phyloP scores from a whole-genome alignment of 768 basidiomycete species.

The Russula earlei region DNA sequence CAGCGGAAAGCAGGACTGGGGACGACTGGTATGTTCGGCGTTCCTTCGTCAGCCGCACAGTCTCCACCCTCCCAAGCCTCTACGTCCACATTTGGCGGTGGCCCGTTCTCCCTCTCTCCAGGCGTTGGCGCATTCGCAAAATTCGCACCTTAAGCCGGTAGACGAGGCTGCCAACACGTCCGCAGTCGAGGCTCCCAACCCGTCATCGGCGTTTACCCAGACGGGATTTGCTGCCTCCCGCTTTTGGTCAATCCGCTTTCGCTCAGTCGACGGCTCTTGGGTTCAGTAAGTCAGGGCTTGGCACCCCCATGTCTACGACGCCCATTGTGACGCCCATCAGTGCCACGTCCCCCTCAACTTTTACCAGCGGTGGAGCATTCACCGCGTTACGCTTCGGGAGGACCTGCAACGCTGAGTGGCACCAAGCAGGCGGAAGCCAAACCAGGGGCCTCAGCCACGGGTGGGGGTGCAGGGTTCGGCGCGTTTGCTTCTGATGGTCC shows the following conservation, averaged over 20 bases:
- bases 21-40: conserved; percentile 23
- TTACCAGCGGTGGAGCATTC: conserved; percentile 21
- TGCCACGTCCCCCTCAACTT: conserved; percentile 13
- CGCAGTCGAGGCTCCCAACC: conserved; percentile 11
- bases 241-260: conserved; percentile 27
- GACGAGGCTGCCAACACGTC: conserved; percentile 9
- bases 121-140: conserved; percentile 27
- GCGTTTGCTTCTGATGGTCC: conserved; percentile 21
- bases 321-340: conserved; percentile 14
- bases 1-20: conserved; percentile 16
- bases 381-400: conserved; percentile 23
- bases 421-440: conserved; percentile 9
- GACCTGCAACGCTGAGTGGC: conserved; percentile 18
- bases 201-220: conserved; percentile 20
- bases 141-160: conserved; percentile 5
- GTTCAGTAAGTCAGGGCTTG: conserved; percentile 23
- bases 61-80: not conserved
- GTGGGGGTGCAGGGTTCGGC: conserved; percentile 26
- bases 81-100: conserved; percentile 12
- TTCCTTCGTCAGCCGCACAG: conserved; percentile 13
- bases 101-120: conserved; percentile 22
- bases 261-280: conserved; percentile 25
- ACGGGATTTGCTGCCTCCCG: conserved; percentile 17
- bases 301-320: conserved; percentile 20
- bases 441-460: not conserved